Conservation (phyloP, 176 grass and related monocot genomes). For the Tillandsia leiboldiana region DNA sequence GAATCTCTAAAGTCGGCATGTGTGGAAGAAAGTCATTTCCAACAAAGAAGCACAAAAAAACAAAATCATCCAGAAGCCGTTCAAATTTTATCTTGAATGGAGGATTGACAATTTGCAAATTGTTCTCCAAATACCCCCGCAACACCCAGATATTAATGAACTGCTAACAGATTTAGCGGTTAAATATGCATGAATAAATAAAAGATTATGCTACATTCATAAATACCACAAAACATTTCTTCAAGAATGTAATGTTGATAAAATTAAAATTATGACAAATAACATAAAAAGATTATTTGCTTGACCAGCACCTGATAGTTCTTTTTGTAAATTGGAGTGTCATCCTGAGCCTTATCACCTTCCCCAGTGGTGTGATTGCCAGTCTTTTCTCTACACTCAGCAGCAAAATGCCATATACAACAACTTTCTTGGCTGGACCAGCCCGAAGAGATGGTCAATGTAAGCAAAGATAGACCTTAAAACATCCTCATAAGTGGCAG, state of each 20-base stretch:
- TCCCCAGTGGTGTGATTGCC: conserved; percentile 11
- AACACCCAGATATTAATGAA: conserved; percentile 95
- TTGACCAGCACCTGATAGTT: conserved; percentile 74
- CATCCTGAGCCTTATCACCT: conserved; percentile 45
- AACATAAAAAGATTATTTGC: background rate
- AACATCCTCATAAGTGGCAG: conserved; percentile 84
- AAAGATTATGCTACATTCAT: conserved; percentile 7
- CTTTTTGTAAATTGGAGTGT: conserved; percentile 95
- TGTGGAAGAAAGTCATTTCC: conserved; percentile 97
- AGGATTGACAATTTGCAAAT: conserved; percentile 76
- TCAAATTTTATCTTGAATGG: conserved; percentile 94
- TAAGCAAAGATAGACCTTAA: conserved; percentile 89
- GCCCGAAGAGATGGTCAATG: conserved; percentile 83
- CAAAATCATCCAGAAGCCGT: conserved; percentile 92
- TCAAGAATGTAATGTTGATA: background rate
- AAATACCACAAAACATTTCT: background rate
- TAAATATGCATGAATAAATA: conserved; percentile 13
- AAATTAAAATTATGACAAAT: background rate
- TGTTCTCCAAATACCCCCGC: conserved; percentile 85
- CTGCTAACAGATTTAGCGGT: conserved; percentile 39
- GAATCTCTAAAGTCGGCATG: conserved; percentile 97
- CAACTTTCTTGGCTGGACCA: conserved; percentile 84
- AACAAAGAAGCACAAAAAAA: conserved; percentile 99
- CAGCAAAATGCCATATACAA: conserved; percentile 93
- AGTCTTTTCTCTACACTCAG: conserved; percentile 69